Conservation (phyloP, 225 moss, liverwort and hornwort species). For the Neckera pumila region DNA sequence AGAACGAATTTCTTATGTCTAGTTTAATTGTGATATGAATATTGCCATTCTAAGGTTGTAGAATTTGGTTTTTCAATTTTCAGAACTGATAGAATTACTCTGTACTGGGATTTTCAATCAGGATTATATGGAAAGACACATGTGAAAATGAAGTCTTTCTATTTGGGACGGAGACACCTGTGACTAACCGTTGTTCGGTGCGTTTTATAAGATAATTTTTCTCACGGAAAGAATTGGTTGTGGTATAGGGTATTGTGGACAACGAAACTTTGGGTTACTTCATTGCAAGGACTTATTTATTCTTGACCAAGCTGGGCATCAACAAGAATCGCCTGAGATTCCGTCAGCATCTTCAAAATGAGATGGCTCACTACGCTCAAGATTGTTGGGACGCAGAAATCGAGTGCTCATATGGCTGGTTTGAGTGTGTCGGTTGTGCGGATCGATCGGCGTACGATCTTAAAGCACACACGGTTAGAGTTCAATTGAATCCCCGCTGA, state of each 20-base stretch:
- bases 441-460: conserved; percentile 96
- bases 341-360: conserved; percentile 79
- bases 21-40: background rate
- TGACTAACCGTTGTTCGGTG: background rate
- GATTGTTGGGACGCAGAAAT: conserved; percentile 99
- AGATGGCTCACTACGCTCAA: conserved; percentile 97
- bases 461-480: conserved; percentile 75
- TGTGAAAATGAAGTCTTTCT: too few species aligned
- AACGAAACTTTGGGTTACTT: conserved; percentile 93
- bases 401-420: conserved; percentile 96
- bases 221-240: background rate
- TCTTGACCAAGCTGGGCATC: conserved; percentile 83
- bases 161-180: background rate
- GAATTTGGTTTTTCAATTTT: background rate
- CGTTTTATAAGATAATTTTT: background rate
- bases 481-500: background rate
- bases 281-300: conserved; percentile 83
- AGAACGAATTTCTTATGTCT: background rate
- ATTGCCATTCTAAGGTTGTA: background rate
- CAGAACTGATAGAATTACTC: background rate
- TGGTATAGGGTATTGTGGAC: conserved; percentile 69
- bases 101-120: background rate
- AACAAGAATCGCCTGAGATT: conserved; percentile 68
- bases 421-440: conserved; percentile 91
- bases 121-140: background rate